Percentiles rank a stretch among this genome's conserved stretches.
Evolutionary conservation across 345 rosid species (phyloP).

Genomic region (Brassica carinata): DNA sequence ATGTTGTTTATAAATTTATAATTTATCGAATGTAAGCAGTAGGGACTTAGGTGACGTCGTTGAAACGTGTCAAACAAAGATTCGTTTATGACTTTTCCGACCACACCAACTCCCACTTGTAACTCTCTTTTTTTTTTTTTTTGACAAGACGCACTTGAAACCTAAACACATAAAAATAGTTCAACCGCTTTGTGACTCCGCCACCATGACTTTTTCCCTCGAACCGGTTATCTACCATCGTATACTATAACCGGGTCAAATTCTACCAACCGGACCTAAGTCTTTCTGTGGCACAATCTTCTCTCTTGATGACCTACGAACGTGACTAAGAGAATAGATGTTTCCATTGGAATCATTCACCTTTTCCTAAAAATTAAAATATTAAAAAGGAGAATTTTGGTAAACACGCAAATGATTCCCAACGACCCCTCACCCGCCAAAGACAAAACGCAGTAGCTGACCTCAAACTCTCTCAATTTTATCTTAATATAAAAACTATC

Average conservation of each 20-base stretch:
- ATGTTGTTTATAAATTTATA: no score
- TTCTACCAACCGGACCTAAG: slow-evolving; percentile 8
- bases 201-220: neutral
- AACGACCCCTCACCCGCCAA: slow-evolving; percentile 42
- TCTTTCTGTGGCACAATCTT: slow-evolving; percentile 26
- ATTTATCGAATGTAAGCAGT: no score
- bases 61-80: no score
- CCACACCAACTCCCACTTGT: slow-evolving; percentile 16
- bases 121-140: neutral
- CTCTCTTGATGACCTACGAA: slow-evolving; percentile 7
- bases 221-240: neutral
- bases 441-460: slow-evolving; percentile 33
- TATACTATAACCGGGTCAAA: slow-evolving; percentile 6
- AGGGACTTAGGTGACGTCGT: no score
- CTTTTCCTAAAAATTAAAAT: neutral
- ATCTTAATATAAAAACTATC: neutral
- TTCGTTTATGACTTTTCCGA: slow-evolving; percentile 23
- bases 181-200: slow-evolving; percentile 24
- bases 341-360: slow-evolving; percentile 9
- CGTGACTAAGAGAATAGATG: slow-evolving; percentile 23
- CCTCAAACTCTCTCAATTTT: slow-evolving; percentile 19
- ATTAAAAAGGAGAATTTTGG: neutral
- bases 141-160: neutral
- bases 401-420: neutral
- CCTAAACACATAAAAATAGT: neutral